Percentiles rank a stretch among this genome's conserved stretches.
phyloP scores from a whole-genome alignment of 2,329 filamentous ascomycete genomes.

The Fusarium pseudocircinatum region DNA sequence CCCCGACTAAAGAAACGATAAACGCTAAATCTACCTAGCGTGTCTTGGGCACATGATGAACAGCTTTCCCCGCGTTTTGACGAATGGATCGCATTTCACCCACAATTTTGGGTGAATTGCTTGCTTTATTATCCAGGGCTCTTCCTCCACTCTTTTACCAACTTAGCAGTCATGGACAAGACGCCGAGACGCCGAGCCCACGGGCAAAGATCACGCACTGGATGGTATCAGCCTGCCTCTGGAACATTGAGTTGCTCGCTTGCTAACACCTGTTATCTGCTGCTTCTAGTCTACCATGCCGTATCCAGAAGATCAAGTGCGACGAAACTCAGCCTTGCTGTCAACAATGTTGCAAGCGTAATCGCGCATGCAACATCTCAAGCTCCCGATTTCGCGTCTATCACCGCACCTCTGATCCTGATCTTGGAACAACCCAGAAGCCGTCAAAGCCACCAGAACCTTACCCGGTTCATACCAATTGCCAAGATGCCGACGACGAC shows the following conservation, averaged over 20 bases:
- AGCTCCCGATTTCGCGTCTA: background rate
- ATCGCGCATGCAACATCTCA: background rate
- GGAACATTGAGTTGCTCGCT: background rate
- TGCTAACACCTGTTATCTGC: background rate
- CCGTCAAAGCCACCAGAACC: background rate
- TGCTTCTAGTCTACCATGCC: background rate
- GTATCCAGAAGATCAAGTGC: background rate
- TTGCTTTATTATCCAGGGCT: too few relatives aligned
- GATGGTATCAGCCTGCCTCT: background rate
- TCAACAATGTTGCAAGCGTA: background rate
- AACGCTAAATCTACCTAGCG: background rate
- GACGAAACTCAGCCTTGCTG: background rate
- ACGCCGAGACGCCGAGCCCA: background rate
- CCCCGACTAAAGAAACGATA: background rate
- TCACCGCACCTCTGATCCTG: background rate
- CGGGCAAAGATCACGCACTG: background rate
- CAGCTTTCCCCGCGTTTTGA: background rate
- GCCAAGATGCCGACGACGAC: background rate
- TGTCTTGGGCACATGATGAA: background rate
- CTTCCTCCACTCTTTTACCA: background rate
- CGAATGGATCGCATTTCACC: background rate
- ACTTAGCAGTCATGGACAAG: background rate
- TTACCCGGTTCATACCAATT: background rate
- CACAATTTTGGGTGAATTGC: too few relatives aligned
- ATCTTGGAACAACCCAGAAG: accelerated